Conservation (phyloP, 1,139 yeast species). For the Hyphopichia pseudoburtonii region DNA sequence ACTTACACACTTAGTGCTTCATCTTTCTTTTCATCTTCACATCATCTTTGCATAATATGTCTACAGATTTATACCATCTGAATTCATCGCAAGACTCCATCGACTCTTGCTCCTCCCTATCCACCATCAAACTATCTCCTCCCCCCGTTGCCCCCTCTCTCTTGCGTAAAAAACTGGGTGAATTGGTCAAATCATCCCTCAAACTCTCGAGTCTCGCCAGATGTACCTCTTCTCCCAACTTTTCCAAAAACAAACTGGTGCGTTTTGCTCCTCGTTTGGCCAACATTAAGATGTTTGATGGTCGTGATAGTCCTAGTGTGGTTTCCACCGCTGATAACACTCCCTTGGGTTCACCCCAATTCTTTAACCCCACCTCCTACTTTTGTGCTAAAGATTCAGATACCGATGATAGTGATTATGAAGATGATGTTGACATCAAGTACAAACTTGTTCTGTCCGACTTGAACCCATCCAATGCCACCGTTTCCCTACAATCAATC, state of each 20-base stretch:
- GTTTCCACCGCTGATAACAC: conserved; percentile 35
- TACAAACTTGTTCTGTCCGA: neutral
- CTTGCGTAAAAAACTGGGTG: conserved; percentile 39
- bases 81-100: too few species aligned
- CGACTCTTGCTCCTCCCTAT: neutral
- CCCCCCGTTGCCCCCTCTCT: neutral
- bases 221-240: conserved; percentile 29
- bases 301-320: conserved; percentile 39
- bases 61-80: neutral
- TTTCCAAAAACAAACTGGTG: conserved; percentile 30
- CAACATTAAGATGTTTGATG: conserved; percentile 43
- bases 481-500: too few species aligned
- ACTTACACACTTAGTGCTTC: too few species aligned
- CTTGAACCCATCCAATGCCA: too few species aligned
- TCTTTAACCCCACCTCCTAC: neutral
- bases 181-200: conserved; percentile 39
- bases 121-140: conserved; percentile 5
- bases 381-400: too few species aligned
- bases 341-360: conserved; percentile 35
- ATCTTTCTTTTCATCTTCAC: neutral
- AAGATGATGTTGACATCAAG: neutral
- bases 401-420: too few species aligned
- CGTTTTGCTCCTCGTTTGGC: conserved; percentile 38
- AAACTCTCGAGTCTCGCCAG: conserved; percentile 28
- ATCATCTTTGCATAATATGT: neutral